Conservation (phyloP, 1,139 yeast genomes). For the Geotrichum histeridarum region DNA sequence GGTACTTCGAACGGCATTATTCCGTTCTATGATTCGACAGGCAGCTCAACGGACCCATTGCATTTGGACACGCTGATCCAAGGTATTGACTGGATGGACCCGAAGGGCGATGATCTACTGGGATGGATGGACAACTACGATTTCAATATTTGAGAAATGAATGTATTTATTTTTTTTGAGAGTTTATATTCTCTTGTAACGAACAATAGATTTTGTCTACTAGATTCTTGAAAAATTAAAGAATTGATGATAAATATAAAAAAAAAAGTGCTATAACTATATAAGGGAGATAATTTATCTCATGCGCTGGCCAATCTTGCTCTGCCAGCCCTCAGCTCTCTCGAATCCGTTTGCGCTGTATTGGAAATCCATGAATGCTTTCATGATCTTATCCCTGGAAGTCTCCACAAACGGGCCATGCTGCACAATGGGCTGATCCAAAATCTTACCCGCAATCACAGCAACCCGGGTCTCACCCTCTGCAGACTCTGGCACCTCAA, state of each 20-base stretch:
- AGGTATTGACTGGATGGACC: slow-evolving; percentile 78
- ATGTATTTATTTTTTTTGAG: not conserved
- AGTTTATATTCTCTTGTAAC: not conserved
- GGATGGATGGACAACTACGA: slow-evolving; percentile 73
- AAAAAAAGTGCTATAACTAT: not conserved
- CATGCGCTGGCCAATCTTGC: slow-evolving; percentile 43
- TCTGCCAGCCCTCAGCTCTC: slow-evolving; percentile 57
- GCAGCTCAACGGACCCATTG: slow-evolving; percentile 33
- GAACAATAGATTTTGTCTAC: not conserved
- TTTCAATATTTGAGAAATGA: slow-evolving; percentile 2
- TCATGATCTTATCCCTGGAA: slow-evolving; percentile 49
- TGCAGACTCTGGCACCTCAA: slow-evolving; percentile 27
- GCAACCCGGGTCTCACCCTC: slow-evolving; percentile 12
- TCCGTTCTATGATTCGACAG: slow-evolving; percentile 43
- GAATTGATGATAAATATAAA: too few relatives aligned
- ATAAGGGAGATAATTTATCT: not conserved
- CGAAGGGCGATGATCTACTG: slow-evolving; percentile 73
- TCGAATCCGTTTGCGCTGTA: slow-evolving; percentile 54
- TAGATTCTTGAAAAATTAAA: not conserved
- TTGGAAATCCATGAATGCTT: slow-evolving; percentile 44
- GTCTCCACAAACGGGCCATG: slow-evolving; percentile 81
- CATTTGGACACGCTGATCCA: slow-evolving; percentile 51
- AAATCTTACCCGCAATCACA: slow-evolving; percentile 63
- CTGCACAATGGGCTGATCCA: slow-evolving; percentile 67
- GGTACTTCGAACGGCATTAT: slow-evolving; percentile 33